Evolutionary conservation across 2,329 filamentous ascomycete species (phyloP).

Genomic region (Aspergillus oerlinghausenensis): DNA sequence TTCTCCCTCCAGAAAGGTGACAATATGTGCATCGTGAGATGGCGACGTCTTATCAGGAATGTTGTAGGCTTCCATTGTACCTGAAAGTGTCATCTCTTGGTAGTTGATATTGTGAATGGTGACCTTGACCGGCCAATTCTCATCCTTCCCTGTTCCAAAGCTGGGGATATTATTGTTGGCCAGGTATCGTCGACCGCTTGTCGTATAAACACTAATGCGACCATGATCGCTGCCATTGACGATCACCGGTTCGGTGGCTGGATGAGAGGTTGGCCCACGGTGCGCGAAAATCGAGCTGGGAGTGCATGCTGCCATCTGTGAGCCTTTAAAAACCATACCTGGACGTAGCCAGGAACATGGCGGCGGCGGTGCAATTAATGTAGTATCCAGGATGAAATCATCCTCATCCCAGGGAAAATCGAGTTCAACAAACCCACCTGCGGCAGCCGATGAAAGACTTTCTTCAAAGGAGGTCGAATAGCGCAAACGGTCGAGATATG

Average conservation of each 20-base stretch:
- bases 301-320: constrained; percentile 52
- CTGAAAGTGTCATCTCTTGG: constrained; percentile 57
- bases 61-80: constrained; percentile 67
- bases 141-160: constrained; percentile 38
- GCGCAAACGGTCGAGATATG: constrained; percentile 57
- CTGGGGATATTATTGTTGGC: constrained; percentile 24
- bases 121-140: constrained; percentile 65
- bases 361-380: constrained; percentile 46
- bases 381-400: constrained; percentile 57
- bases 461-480: constrained; percentile 51
- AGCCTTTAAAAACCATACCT: constrained; percentile 58
- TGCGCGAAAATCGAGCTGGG: constrained; percentile 26
- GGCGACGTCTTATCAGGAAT: constrained; percentile 51
- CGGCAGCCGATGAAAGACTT: constrained; percentile 49
- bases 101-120: constrained; percentile 60
- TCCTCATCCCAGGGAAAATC: constrained; percentile 49
- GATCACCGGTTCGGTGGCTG: constrained; percentile 29
- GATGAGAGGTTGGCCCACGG: constrained; percentile 23
- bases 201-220: constrained; percentile 35
- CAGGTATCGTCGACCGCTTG: constrained; percentile 33
- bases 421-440: constrained; percentile 49
- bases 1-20: constrained; percentile 64
- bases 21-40: constrained; percentile 48
- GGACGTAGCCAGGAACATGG: constrained; percentile 59
- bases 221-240: constrained; percentile 31